Percentiles rank a stretch among this genome's conserved stretches.
phyloP scores from a whole-genome alignment of 495 filamentous ascomycete genomes.

The Penicillium lagena region DNA sequence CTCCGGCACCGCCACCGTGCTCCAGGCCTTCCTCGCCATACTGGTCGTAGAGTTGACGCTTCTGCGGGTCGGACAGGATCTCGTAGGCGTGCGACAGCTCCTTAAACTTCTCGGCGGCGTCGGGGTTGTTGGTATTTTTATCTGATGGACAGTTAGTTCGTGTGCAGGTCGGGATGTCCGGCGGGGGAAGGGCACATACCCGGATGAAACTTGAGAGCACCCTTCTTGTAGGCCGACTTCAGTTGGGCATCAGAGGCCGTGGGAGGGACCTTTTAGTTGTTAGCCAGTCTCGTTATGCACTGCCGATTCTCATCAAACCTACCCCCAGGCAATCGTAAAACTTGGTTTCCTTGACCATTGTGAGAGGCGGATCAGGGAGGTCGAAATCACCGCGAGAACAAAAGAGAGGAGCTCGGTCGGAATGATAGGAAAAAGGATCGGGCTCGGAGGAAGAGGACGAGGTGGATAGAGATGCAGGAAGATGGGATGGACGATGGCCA shows the following conservation, averaged over 20 bases:
- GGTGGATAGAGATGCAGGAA: slow-evolving; percentile 1
- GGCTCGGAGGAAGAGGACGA: not conserved
- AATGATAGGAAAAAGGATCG: slow-evolving; percentile 1
- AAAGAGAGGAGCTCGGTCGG: slow-evolving; percentile 8
- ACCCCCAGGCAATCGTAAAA: slow-evolving; percentile 84
- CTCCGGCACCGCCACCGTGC: slow-evolving; percentile 70
- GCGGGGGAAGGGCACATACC: slow-evolving; percentile 44
- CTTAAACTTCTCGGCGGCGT: slow-evolving; percentile 96
- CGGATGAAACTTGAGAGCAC: slow-evolving; percentile 85
- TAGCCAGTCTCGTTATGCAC: no score
- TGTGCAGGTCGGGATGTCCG: not conserved
- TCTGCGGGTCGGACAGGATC: slow-evolving; percentile 83
- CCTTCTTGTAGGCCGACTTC: slow-evolving; percentile 86
- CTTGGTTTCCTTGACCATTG: slow-evolving; percentile 88
- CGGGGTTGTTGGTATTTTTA: slow-evolving; percentile 92
- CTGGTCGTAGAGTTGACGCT: slow-evolving; percentile 88
- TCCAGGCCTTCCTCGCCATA: slow-evolving; percentile 96
- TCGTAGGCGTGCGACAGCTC: slow-evolving; percentile 95
- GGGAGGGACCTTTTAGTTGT: slow-evolving; percentile 53
- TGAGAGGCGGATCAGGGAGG: slow-evolving; percentile 19
- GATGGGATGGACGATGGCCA: slow-evolving; percentile 4
- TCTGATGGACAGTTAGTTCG: slow-evolving; percentile 43
- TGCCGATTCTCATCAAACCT: slow-evolving; percentile 25
- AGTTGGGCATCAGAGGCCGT: slow-evolving; percentile 70
- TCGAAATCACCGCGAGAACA: slow-evolving; percentile 2